These are phyloP conservation scores for Cladorrhinum sp. DNA, from an alignment of 2,329 filamentous ascomycete species.

Conservation along the genomic window DNA sequence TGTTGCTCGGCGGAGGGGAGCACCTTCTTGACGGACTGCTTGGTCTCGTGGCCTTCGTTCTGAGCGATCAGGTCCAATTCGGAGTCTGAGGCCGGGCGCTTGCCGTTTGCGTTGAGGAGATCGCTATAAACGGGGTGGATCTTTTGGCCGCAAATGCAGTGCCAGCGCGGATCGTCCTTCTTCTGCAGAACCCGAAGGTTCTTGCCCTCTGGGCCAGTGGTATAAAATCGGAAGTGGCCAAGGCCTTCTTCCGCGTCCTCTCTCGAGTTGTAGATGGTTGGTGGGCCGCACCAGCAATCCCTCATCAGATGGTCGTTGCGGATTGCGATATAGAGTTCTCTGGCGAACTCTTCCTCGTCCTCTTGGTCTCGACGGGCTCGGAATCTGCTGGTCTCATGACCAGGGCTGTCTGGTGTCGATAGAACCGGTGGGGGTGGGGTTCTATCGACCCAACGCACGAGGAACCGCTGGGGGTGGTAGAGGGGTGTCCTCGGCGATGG, in stretches of 20 bases:
- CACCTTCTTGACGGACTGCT: slow-evolving; percentile 10
- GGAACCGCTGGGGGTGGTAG: slow-evolving; percentile 3
- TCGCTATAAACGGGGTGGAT: slow-evolving; percentile 10
- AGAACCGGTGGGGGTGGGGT: neutral
- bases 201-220: slow-evolving; percentile 9
- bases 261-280: slow-evolving; percentile 25
- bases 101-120: slow-evolving; percentile 21
- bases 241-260: slow-evolving; percentile 24
- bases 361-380: slow-evolving; percentile 16
- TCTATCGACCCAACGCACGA: slow-evolving; percentile 9
- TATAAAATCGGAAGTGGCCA: slow-evolving; percentile 29
- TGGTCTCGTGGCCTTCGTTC: slow-evolving; percentile 9
- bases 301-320: slow-evolving; percentile 26
- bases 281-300: slow-evolving; percentile 24
- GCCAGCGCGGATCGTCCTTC: slow-evolving; percentile 24
- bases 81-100: slow-evolving; percentile 25
- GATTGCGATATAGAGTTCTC: slow-evolving; percentile 25
- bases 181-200: slow-evolving; percentile 25
- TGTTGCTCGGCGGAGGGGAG: slow-evolving; percentile 8
- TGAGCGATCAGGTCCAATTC: slow-evolving; percentile 25
- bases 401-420: slow-evolving; percentile 10
- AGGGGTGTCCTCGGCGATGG: slow-evolving; percentile 6
- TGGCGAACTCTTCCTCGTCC: slow-evolving; percentile 23
- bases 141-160: slow-evolving; percentile 23
- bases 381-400: slow-evolving; percentile 17